A percentile compares a stretch with the other conserved stretches of the same genome.
Evolutionary conservation across 345 rosid genomes (phyloP).

Genomic region (Excoecaria cochinchinensis): DNA sequence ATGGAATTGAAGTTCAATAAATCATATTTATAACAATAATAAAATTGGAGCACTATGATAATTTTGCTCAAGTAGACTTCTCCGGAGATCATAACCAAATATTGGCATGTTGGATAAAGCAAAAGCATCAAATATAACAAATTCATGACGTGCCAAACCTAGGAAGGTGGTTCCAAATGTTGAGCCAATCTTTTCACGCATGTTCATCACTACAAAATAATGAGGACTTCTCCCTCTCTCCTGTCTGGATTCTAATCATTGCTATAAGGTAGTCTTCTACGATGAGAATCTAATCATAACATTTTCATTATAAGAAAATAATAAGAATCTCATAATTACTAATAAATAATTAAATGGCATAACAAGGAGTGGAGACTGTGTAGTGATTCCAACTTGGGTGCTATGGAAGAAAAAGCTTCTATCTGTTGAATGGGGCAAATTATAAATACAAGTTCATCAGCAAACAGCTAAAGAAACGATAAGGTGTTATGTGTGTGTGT

Average conservation of each 20-base stretch:
- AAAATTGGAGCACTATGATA: too few species aligned
- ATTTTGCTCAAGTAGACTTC: background rate
- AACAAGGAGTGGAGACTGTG: too few species aligned
- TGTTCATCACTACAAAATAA: background rate
- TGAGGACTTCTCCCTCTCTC: background rate
- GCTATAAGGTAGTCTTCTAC: background rate
- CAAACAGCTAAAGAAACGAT: too few species aligned
- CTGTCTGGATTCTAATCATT: conserved; percentile 2
- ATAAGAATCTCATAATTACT: conserved; percentile 14
- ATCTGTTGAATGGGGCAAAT: too few species aligned
- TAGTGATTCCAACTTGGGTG: too few species aligned
- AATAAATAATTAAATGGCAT: background rate
- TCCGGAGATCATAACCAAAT: background rate
- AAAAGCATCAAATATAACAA: conserved; percentile 1
- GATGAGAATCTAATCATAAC: conserved; percentile 22
- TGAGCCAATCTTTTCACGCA: background rate
- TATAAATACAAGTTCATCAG: too few species aligned
- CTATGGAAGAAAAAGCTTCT: background rate
- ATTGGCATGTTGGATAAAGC: conserved; percentile 5
- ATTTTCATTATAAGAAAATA: background rate
- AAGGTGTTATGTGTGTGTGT: too few species aligned
- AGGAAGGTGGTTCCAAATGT: background rate
- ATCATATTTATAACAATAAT: too few species aligned
- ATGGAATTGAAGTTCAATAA: too few species aligned
- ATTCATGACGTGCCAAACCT: background rate